Base-by-base conservation (phyloP, 495 filamentous ascomycete species). In the Coniosporium apollinis region DNA sequence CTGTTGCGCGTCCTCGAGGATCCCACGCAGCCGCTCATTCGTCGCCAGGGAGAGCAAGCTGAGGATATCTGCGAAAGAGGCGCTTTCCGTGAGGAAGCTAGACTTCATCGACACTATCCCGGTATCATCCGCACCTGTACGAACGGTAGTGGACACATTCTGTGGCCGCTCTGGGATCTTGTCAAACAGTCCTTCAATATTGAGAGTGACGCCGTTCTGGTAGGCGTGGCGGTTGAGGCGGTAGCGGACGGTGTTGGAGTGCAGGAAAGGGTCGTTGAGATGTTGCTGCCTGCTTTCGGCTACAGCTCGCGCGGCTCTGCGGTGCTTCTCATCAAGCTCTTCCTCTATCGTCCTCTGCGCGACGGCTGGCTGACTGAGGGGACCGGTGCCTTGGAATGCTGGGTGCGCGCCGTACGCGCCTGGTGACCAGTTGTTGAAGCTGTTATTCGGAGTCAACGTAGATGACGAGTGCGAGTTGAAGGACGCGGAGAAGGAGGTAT, bases 21-120 rank as follows among this genome's bases (percentile, higher is more conserved):
- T 52, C 3, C 67, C 65, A 26, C 76, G 60, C 18, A 91, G 25
- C 16, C 78, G 67, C 46, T 84, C 74, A 39, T 82, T 74, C 22
- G 77, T 69, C 5, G 77, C 75, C 20, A 89, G 65, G 6, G 80
- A 85, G 20, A 91, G 36, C 18, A 91, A 61, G 18, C 76, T 70
- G 14, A 91, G 45, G 32, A 92, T 72, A 33, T 92, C 81, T 10
- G 74, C 72, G 21, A 89, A 53, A 22, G 63, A 67, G 1, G 75
- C 64, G 7, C 77, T 76, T 18, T 68, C 59, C 11, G 72, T 72
- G 15, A 85, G n/a, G 66, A n/a, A 80, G 62, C 2, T 72, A 69
- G 1, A 62, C 2, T 62, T 65, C 3, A 74, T 69, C 11, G 65
- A 48, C 2, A 73, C 64, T 3, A 75, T 50, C 17, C 47, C 49